Conservation (phyloP, 176 grass and related monocot species). For the Hordeum marinum region DNA sequence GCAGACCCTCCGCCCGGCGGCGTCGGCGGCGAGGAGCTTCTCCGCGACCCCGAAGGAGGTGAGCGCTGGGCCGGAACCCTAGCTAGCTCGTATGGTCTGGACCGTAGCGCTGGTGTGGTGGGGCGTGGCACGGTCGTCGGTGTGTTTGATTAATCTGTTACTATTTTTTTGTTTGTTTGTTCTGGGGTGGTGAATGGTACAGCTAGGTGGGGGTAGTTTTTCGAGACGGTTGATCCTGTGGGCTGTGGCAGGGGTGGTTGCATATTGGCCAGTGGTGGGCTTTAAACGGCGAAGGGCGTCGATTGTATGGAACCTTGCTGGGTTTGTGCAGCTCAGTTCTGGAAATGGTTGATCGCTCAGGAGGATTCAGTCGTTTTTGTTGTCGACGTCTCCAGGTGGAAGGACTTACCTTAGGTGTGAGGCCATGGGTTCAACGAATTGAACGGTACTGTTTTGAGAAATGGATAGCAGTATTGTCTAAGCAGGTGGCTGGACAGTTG, state of each 20-base stretch:
- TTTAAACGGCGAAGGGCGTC: background rate
- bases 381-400: background rate
- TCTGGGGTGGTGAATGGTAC: background rate
- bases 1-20: constrained; percentile 41
- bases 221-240: background rate
- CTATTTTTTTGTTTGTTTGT: background rate
- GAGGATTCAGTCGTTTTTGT: background rate
- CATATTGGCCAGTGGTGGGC: background rate
- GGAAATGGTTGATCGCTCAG: background rate
- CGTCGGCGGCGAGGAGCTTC: constrained; percentile 45
- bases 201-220: background rate
- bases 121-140: background rate
- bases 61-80: background rate
- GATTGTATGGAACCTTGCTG: background rate
- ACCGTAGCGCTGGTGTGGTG: background rate
- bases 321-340: background rate
- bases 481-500: background rate
- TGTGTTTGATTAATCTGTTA: background rate
- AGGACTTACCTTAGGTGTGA: background rate
- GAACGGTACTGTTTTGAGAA: background rate
- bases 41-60: constrained; percentile 85
- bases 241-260: background rate
- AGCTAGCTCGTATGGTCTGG: background rate
- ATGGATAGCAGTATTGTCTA: background rate
- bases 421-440: background rate